Percentiles rank a stretch among this genome's conserved stretches.
These are phyloP conservation scores for Curvularia sp. DNA, from an alignment of 2,329 filamentous ascomycete genomes.

Conservation along the genomic window DNA sequence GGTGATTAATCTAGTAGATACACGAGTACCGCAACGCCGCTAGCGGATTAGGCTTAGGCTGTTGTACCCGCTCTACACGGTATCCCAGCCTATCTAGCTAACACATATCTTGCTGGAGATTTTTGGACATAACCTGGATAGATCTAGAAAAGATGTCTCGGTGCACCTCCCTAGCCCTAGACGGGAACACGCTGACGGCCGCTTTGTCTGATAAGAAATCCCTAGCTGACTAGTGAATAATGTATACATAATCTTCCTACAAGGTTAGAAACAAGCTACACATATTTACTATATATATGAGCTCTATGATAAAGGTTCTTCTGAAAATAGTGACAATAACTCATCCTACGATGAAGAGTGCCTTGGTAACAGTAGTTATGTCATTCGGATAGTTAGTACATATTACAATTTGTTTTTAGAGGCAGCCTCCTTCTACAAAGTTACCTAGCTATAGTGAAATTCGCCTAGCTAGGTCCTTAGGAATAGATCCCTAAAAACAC, in stretches of 20 bases:
- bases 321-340: no score
- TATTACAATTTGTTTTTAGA: no score
- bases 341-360: no score
- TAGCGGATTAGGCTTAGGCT: not conserved
- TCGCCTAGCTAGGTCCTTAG: no score
- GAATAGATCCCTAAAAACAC: no score
- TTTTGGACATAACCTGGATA: not conserved
- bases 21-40: not conserved
- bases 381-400: no score
- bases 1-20: not conserved
- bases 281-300: no score
- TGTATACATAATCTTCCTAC: not conserved
- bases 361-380: no score
- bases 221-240: not conserved
- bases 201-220: not conserved
- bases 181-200: not conserved
- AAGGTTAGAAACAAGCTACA: not conserved
- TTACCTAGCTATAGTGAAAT: no score
- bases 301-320: no score
- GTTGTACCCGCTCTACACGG: not conserved
- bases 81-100: not conserved
- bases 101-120: not conserved
- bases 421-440: no score
- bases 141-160: not conserved
- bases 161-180: not conserved